Conservation (phyloP, 768 basidiomycete species). For the Podaxis mareebaensis region DNA sequence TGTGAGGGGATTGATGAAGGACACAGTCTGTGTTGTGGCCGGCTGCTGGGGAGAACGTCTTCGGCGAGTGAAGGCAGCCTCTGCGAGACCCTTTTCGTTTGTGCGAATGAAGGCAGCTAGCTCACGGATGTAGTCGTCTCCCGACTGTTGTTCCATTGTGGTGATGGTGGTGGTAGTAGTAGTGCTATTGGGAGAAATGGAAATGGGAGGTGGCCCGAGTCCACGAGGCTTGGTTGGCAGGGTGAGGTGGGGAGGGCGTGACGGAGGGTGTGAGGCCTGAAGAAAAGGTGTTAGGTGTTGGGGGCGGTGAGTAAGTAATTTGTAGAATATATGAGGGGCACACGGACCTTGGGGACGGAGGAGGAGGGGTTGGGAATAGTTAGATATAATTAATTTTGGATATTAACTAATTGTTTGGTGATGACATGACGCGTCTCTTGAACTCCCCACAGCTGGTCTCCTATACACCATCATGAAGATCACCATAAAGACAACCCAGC, state of each 20-base stretch:
- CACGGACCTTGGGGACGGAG: neutral
- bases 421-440: conserved; percentile 16
- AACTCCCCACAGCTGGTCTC: conserved; percentile 13
- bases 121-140: conserved; percentile 75
- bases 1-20: conserved; percentile 59
- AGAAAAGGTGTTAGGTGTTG: neutral
- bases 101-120: conserved; percentile 70
- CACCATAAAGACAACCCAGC: conserved; percentile 93
- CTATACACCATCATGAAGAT: conserved; percentile 70
- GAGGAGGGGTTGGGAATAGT: neutral
- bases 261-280: conserved; percentile 4
- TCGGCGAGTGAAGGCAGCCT: conserved; percentile 53
- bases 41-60: conserved; percentile 38
- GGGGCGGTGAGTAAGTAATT: too few relatives aligned
- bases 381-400: neutral
- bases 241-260: conserved; percentile 11
- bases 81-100: conserved; percentile 74
- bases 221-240: too few relatives aligned
- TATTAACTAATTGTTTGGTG: conserved; percentile 4
- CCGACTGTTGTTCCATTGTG: conserved; percentile 50
- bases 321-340: too few relatives aligned
- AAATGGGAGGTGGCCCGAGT: too few relatives aligned
- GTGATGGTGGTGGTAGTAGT: conserved; percentile 16
- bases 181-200: conserved; percentile 1
- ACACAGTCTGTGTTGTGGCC: conserved; percentile 30